Percentiles rank a stretch among this genome's conserved stretches.
Conservation (phyloP, 345 rosid genomes). For the Excoecaria cochinchinensis region DNA sequence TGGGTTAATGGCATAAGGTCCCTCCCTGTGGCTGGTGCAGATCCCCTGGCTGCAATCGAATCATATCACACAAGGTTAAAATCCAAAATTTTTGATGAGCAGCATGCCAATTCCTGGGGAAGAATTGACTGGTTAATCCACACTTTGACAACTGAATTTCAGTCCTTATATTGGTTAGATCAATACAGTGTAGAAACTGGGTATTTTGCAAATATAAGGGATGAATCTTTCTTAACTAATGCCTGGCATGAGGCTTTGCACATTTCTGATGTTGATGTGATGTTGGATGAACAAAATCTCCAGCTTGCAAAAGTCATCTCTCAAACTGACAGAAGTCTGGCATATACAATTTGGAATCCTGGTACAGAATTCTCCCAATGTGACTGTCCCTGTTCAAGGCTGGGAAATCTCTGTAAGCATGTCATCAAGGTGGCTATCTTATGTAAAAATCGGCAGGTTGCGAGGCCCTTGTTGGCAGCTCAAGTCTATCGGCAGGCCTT, state of each 20-base stretch:
- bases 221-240: constrained; percentile 34
- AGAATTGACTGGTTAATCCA: constrained; percentile 55
- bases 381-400: constrained; percentile 43
- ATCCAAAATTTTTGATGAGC: constrained; percentile 38
- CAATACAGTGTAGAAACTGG: constrained; percentile 45
- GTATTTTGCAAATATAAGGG: constrained; percentile 38
- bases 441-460: constrained; percentile 46
- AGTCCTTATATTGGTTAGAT: constrained; percentile 47
- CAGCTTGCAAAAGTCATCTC: constrained; percentile 48
- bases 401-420: constrained; percentile 54
- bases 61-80: constrained; percentile 48
- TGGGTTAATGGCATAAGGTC: constrained; percentile 43
- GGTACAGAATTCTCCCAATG: constrained; percentile 57
- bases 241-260: constrained; percentile 50
- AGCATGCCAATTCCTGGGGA: constrained; percentile 31
- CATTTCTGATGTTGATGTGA: constrained; percentile 38
- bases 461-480: constrained; percentile 43
- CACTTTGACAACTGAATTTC: constrained; percentile 47
- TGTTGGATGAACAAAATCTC: constrained; percentile 48
- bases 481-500: constrained; percentile 43
- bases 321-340: constrained; percentile 41
- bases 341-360: constrained; percentile 47
- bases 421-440: constrained; percentile 49
- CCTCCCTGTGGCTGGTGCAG: constrained; percentile 40
- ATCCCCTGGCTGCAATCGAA: constrained; percentile 53